A percentile compares a stretch with the other conserved stretches of the same genome.
Conservation (phyloP, 305 asterid genomes). For the Fraxinus latifolia region DNA sequence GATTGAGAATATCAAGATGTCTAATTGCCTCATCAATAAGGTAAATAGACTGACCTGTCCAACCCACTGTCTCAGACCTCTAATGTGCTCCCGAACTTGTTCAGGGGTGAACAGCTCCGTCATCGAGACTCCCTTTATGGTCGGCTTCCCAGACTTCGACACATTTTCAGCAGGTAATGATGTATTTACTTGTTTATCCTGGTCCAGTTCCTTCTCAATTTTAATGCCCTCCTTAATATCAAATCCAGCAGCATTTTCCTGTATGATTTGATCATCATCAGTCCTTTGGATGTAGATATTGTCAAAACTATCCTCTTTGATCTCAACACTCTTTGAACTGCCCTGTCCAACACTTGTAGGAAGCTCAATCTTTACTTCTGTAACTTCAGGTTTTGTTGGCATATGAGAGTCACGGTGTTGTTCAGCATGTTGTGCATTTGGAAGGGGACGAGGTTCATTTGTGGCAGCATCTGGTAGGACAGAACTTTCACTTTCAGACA, state of each 20-base stretch:
- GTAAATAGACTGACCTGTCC: constrained; percentile 81
- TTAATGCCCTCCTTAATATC: constrained; percentile 46
- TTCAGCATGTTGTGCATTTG: constrained; percentile 36
- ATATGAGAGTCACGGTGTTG: constrained; percentile 32
- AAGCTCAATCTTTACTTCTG: constrained; percentile 58
- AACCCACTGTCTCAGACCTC: constrained; percentile 92
- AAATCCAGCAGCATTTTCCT: constrained; percentile 38
- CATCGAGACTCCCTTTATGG: constrained; percentile 91
- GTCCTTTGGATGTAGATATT: constrained; percentile 41
- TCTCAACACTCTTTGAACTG: constrained; percentile 40
- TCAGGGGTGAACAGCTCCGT: constrained; percentile 92
- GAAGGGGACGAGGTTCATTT: constrained; percentile 36
- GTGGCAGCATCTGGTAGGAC: constrained; percentile 38
- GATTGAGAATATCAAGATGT: constrained; percentile 14
- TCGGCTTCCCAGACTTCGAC: constrained; percentile 88
- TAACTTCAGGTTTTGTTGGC: constrained; percentile 45
- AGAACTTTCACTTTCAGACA: constrained; percentile 43
- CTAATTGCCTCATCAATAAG: constrained; percentile 4
- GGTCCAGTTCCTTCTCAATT: constrained; percentile 58
- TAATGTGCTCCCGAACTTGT: constrained; percentile 79
- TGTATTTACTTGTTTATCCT: constrained; percentile 49
- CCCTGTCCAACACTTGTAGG: constrained; percentile 41
- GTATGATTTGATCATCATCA: constrained; percentile 39
- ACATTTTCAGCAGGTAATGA: constrained; percentile 51
- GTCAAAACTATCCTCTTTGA: constrained; percentile 47